Conservation (phyloP, 805 yeast genomes). For the Candida adriatica region DNA sequence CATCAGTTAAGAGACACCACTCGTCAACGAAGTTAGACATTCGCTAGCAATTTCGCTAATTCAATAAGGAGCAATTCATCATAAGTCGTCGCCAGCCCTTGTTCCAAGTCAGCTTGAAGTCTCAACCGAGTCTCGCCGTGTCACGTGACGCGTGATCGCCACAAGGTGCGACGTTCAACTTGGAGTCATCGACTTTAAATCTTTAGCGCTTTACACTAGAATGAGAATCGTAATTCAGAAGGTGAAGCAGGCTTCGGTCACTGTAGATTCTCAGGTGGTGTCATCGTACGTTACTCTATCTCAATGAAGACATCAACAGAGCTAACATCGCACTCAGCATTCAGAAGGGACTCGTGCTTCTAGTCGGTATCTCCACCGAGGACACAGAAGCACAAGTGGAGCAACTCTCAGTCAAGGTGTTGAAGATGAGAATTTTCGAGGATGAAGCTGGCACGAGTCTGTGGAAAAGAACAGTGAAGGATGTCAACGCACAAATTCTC, state of each 20-base stretch:
- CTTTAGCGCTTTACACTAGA: no score
- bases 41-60: no score
- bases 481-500: conserved; percentile 60
- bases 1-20: no score
- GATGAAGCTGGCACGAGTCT: conserved; percentile 53
- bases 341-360: conserved; percentile 63
- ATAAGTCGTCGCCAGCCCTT: no score
- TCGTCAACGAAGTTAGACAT: no score
- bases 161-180: no score
- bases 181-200: no score
- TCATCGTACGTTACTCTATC: conserved; percentile 41
- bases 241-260: conserved; percentile 83
- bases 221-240: conserved; percentile 92
- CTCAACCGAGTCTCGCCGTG: no score
- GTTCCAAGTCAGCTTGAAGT: no score
- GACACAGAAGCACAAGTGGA: conserved; percentile 74
- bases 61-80: no score
- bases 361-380: conserved; percentile 77
- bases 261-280: conserved; percentile 63
- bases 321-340: conserved; percentile 32
- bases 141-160: no score
- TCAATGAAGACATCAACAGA: neutral
- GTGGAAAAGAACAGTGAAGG: conserved; percentile 70
- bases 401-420: conserved; percentile 59
- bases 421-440: conserved; percentile 68